These are phyloP conservation scores for Colletotrichum cordylinicola DNA, from an alignment of 2,329 filamentous ascomycete genomes.

Conservation along the genomic window DNA sequence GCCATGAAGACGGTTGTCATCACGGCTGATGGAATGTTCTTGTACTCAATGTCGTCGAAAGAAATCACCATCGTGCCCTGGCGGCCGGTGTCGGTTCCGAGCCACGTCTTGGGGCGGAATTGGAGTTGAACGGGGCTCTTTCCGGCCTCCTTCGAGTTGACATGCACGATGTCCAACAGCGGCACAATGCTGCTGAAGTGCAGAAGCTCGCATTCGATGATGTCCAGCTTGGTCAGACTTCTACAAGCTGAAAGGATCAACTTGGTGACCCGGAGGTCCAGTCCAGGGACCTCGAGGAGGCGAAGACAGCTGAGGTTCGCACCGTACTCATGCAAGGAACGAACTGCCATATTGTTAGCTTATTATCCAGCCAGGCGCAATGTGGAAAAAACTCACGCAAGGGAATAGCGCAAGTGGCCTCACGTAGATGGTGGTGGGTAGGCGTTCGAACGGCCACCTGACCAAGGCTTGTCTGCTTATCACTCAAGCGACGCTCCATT, in stretches of 20 bases:
- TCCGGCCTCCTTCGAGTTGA: conserved; percentile 19
- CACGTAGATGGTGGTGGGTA: background rate
- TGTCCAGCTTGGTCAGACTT: conserved; percentile 25
- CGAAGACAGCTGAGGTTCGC: conserved; percentile 25
- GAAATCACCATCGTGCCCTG: conserved; percentile 10
- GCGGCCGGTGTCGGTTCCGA: background rate
- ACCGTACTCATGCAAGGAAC: conserved; percentile 13
- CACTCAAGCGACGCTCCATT: background rate
- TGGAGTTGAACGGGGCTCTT: conserved; percentile 23
- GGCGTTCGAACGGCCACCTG: background rate
- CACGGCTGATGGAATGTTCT: background rate
- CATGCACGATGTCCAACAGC: conserved; percentile 24
- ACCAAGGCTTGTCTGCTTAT: background rate
- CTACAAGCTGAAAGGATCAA: conserved; percentile 24
- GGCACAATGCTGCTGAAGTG: conserved; percentile 26
- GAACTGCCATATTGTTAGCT: conserved; percentile 1
- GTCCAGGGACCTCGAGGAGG: conserved; percentile 28
- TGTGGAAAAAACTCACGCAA: background rate
- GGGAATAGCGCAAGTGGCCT: background rate
- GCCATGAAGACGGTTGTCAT: conserved; percentile 8
- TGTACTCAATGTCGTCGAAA: background rate
- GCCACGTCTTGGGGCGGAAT: conserved; percentile 7
- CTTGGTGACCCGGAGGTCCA: conserved; percentile 25
- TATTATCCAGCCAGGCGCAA: background rate
- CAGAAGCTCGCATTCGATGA: conserved; percentile 35